Evolutionary conservation across 2,329 filamentous ascomycete species (phyloP).

Genomic region (Aspergillus ochraceus): DNA sequence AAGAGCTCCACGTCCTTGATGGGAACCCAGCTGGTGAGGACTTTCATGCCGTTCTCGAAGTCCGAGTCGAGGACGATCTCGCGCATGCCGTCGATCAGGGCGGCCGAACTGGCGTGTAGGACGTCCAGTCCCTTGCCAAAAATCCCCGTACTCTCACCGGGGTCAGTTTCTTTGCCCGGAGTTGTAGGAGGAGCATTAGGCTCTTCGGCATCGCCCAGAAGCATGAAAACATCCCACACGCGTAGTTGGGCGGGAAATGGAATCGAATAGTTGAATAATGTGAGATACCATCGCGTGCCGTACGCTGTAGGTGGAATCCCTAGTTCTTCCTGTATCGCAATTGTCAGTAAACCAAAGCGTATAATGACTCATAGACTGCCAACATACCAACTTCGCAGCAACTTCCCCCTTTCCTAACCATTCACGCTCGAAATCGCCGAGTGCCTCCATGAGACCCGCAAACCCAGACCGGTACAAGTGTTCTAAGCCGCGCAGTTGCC

Average conservation of each 20-base stretch:
- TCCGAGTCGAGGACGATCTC: constrained; percentile 89
- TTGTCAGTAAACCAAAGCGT: background rate
- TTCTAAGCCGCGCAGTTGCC: constrained; percentile 83
- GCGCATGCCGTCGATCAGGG: constrained; percentile 84
- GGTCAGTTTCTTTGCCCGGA: constrained; percentile 19
- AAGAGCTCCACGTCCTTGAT: constrained; percentile 91
- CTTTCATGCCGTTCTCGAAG: constrained; percentile 98
- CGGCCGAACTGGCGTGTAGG: constrained; percentile 84
- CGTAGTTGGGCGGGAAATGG: constrained; percentile 92
- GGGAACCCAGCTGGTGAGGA: constrained; percentile 88
- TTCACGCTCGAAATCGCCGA: constrained; percentile 78
- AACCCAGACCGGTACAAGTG: constrained; percentile 83
- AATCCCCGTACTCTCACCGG: constrained; percentile 29
- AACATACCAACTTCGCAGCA: constrained; percentile 73
- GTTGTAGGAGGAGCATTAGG: constrained; percentile 21
- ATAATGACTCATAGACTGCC: background rate
- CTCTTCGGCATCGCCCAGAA: constrained; percentile 74
- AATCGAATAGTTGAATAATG: constrained; percentile 94
- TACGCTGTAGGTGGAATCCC: constrained; percentile 87
- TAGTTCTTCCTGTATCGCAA: constrained; percentile 62
- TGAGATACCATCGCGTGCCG: constrained; percentile 95
- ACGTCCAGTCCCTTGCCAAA: constrained; percentile 74
- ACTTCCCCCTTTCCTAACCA: constrained; percentile 82
- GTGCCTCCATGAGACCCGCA: constrained; percentile 77
- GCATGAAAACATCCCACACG: constrained; percentile 97